Evolutionary conservation across 495 filamentous ascomycete genomes (phyloP), one percentile per base, ranked within the genome.

Genomic region (Glonium stellatum): DNA sequence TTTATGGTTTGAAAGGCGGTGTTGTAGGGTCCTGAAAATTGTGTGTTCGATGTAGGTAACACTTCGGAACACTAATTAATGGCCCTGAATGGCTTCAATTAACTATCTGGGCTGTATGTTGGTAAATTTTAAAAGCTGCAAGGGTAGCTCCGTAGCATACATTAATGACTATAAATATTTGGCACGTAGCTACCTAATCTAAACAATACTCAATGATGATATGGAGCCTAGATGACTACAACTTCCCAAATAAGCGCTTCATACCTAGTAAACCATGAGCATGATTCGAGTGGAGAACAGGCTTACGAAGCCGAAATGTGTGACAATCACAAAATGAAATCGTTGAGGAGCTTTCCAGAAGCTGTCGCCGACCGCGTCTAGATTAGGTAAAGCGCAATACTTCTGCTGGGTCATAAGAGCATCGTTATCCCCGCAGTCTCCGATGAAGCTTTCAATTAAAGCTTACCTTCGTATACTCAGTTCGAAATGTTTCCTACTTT

Each of bases 401-500:
- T 44, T 44, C 39, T 44, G 39, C 39, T 44, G 39, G 39, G 18
- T 44, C 12, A 44, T 15, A 18, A 13, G 39, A 15, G n/a, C n/a
- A n/a, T 11, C 12, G 12, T 18, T 18, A 4, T 44, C 39, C 39
- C 39, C 39, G 18, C 10, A 44, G 18, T 44, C 22, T 54, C 52
- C 52, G 9, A n/a, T n/a, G 35, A 19, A 37, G 31, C 21, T 23
- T 35, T 47, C 8, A 23, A 31, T 35, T n/a, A 21, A 25, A 46
- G 22, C 48, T 15, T 9, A 9, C 35, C 21, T 41, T 23, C n/a
- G 12, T 41, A 19, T 23, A 27, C 19, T 42, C 22, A 11, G 5
- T 13, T 44, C 9, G 54, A 47, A 6, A 67, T 67, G 65, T 61
- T 67, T 34, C 49, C 23, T 34, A 21, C 63, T 36, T 60, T 61